phyloP scores from a whole-genome alignment of 148 eudicot species.

The Selenicereus undatus region DNA sequence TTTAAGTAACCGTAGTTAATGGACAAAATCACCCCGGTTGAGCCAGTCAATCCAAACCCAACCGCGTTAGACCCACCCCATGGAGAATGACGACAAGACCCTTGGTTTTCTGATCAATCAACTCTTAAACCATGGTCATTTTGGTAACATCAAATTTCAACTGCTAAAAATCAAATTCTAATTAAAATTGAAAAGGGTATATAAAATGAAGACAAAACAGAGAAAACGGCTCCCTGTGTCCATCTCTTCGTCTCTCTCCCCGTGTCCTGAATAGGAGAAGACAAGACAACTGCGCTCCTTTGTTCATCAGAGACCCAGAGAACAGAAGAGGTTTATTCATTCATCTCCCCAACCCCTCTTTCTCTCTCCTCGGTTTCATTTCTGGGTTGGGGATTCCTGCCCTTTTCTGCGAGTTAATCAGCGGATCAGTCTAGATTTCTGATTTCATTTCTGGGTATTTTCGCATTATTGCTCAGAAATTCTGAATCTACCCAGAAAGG shows the following conservation, averaged over 20 bases:
- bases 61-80: not conserved
- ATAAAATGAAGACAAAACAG: slow-evolving; percentile 7
- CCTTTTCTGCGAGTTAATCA: not conserved
- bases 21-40: not conserved
- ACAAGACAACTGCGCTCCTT: slow-evolving; percentile 19
- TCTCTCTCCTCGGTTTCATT: not conserved
- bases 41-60: slow-evolving; percentile 9
- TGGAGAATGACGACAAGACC: slow-evolving; percentile 2
- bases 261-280: slow-evolving; percentile 10
- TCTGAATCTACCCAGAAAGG: not conserved
- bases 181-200: not conserved
- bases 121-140: not conserved
- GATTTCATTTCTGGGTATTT: slow-evolving; percentile 8
- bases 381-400: not conserved
- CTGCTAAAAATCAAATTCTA: not conserved
- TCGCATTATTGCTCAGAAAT: not conserved
- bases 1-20: not conserved
- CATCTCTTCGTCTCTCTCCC: slow-evolving; percentile 6
- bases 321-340: not conserved
- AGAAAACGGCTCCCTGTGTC: slow-evolving; percentile 26
- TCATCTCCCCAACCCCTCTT: not conserved
- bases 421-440: not conserved
- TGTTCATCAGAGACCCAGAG: not conserved
- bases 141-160: not conserved
- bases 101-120: not conserved